A percentile compares a stretch with the other conserved stretches of the same genome.
Conservation (phyloP, 1,284 basidiomycete genomes). For the Leccinum solheimii region DNA sequence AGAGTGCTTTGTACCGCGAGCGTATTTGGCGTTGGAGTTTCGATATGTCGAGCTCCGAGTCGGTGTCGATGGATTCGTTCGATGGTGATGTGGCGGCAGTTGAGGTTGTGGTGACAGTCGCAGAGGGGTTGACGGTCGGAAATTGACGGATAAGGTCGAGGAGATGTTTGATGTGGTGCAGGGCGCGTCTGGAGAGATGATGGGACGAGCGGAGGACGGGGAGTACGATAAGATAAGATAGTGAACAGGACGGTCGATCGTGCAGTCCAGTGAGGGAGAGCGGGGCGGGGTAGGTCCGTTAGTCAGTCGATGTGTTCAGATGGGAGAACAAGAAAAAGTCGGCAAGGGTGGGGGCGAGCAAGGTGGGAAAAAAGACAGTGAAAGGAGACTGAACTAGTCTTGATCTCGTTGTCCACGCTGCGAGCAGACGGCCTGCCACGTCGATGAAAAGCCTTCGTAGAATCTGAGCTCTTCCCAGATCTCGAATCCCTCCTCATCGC, state of each 20-base stretch:
- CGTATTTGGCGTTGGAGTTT: conserved; percentile 82
- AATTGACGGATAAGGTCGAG: conserved; percentile 75
- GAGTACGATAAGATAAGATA: not conserved
- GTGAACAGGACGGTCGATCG: not conserved
- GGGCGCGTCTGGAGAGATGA: conserved; percentile 48
- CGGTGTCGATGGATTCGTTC: not conserved
- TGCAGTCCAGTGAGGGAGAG: too few relatives aligned
- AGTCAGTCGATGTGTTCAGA: too few relatives aligned
- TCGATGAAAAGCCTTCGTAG: conserved; percentile 80
- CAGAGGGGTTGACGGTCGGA: conserved; percentile 71
- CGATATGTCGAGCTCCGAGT: conserved; percentile 66
- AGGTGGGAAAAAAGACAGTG: too few relatives aligned
- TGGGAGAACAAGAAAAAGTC: too few relatives aligned
- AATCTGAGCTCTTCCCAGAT: conserved; percentile 97
- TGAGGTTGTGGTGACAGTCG: conserved; percentile 21
- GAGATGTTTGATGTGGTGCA: conserved; percentile 66
- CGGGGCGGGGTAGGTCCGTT: too few relatives aligned
- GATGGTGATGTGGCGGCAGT: not conserved
- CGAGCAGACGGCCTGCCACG: conserved; percentile 58
- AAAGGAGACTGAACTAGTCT: conserved; percentile 37
- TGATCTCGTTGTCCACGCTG: conserved; percentile 45
- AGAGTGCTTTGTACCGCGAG: conserved; percentile 85
- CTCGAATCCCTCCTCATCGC: conserved; percentile 89
- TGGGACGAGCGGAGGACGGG: not conserved
- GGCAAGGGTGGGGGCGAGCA: too few relatives aligned